Percentiles rank a stretch among this genome's conserved stretches.
Evolutionary conservation across 1,284 basidiomycete species (phyloP).

Genomic region (Rhodotorula sp.): DNA sequence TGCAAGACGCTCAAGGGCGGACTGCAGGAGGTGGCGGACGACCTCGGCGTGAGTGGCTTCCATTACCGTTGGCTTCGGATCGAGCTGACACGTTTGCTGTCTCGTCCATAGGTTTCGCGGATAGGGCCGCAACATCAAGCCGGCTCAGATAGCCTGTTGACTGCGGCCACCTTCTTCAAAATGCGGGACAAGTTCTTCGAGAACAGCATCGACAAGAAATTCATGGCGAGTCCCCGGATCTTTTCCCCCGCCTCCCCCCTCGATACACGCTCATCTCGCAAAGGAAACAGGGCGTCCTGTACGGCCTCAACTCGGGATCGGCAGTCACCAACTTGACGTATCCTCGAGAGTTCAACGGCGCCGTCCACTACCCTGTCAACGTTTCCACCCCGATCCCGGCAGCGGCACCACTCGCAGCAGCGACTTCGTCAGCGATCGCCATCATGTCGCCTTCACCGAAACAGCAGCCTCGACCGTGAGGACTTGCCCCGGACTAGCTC

Average conservation of each 20-base stretch:
- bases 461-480: slow-evolving; percentile 10
- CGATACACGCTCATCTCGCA: neutral
- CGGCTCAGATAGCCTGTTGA: slow-evolving; percentile 90
- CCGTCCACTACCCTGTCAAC: slow-evolving; percentile 37
- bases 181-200: slow-evolving; percentile 89
- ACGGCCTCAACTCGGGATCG: slow-evolving; percentile 37
- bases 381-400: slow-evolving; percentile 6
- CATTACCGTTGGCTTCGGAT: no score
- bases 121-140: slow-evolving; percentile 94
- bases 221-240: slow-evolving; percentile 19
- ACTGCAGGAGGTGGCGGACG: slow-evolving; percentile 92
- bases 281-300: slow-evolving; percentile 31
- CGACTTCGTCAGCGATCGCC: slow-evolving; percentile 17
- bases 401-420: slow-evolving; percentile 11
- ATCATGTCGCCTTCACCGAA: slow-evolving; percentile 28
- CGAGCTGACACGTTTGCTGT: no score
- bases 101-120: slow-evolving; percentile 64
- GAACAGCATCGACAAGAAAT: slow-evolving; percentile 64
- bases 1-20: slow-evolving; percentile 89
- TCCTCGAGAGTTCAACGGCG: slow-evolving; percentile 38
- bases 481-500: neutral
- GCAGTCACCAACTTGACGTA: slow-evolving; percentile 14
- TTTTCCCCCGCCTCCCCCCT: neutral
- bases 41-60: slow-evolving; percentile 64
- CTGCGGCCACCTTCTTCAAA: slow-evolving; percentile 91